phyloP scores from a whole-genome alignment of 2,329 filamentous ascomycete genomes.

The Fusarium foetens region DNA sequence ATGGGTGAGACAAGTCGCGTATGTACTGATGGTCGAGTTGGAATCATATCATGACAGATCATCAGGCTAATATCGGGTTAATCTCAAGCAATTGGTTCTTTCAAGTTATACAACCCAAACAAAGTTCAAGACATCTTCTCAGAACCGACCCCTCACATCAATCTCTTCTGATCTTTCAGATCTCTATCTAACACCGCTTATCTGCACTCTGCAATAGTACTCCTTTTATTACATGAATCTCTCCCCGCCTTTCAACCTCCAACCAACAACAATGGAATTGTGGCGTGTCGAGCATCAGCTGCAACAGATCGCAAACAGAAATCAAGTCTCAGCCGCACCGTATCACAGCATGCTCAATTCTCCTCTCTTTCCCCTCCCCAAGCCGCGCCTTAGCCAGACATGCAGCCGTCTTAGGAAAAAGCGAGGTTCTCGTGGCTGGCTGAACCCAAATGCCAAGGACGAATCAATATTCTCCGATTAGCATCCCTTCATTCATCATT shows the following conservation, averaged over 20 bases:
- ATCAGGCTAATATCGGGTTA: background rate
- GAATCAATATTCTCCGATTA: conserved; percentile 15
- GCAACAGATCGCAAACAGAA: conserved; percentile 8
- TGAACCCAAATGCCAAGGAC: conserved; percentile 11
- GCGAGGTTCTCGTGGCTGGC: conserved; percentile 28
- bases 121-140: background rate
- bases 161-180: background rate
- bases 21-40: background rate
- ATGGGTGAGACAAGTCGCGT: background rate
- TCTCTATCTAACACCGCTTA: background rate
- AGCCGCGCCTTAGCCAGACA: background rate
- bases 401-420: background rate
- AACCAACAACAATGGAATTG: background rate
- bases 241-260: background rate
- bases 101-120: background rate
- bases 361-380: background rate
- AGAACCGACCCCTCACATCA: background rate
- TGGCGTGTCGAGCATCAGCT: conserved; percentile 16
- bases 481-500: background rate
- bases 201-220: background rate
- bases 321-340: background rate
- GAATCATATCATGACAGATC: background rate
- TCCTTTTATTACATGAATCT: background rate
- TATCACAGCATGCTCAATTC: background rate
- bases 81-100: background rate